phyloP scores from a whole-genome alignment of 495 filamentous ascomycete genomes.

The Talaromyces proteolyticus region DNA sequence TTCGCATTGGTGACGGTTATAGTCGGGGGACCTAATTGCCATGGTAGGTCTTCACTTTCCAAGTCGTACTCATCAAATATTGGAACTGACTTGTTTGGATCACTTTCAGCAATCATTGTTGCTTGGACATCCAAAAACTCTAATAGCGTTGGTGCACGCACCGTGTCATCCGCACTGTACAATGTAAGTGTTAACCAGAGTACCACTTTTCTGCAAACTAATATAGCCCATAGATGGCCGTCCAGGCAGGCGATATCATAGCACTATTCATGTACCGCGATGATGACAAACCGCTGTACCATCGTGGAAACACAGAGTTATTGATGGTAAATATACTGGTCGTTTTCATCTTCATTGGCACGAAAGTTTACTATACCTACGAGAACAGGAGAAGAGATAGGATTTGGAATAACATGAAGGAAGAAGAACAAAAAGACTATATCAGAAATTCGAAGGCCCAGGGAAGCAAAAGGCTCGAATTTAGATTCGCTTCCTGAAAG shows the following conservation, averaged over 20 bases:
- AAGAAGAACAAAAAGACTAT: slow-evolving; percentile 19
- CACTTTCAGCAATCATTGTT: slow-evolving; percentile 53
- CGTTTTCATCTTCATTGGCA: slow-evolving; percentile 20
- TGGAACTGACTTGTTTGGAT: too few relatives aligned
- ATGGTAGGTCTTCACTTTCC: slow-evolving; percentile 15
- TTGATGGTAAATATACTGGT: slow-evolving; percentile 36
- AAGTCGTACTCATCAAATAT: background rate
- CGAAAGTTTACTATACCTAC: slow-evolving; percentile 30
- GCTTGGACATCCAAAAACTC: slow-evolving; percentile 55
- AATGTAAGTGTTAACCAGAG: slow-evolving; percentile 16
- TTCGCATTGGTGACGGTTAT: slow-evolving; percentile 44
- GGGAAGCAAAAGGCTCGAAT: slow-evolving; percentile 33
- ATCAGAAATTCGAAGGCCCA: slow-evolving; percentile 19
- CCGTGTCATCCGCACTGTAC: slow-evolving; percentile 51
- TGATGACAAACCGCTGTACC: slow-evolving; percentile 46
- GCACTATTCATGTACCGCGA: slow-evolving; percentile 48
- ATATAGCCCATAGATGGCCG: slow-evolving; percentile 23
- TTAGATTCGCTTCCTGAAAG: slow-evolving; percentile 34
- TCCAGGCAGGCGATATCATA: slow-evolving; percentile 44
- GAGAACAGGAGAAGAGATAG: slow-evolving; percentile 21
- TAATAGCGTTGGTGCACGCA: slow-evolving; percentile 54
- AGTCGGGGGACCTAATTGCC: slow-evolving; percentile 49
- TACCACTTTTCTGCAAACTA: background rate
- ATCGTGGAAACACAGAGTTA: slow-evolving; percentile 43
- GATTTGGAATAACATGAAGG: slow-evolving; percentile 26